Evolutionary conservation across 352 stramenopile species (phyloP).

Genomic region (Lagenidium sp.): DNA sequence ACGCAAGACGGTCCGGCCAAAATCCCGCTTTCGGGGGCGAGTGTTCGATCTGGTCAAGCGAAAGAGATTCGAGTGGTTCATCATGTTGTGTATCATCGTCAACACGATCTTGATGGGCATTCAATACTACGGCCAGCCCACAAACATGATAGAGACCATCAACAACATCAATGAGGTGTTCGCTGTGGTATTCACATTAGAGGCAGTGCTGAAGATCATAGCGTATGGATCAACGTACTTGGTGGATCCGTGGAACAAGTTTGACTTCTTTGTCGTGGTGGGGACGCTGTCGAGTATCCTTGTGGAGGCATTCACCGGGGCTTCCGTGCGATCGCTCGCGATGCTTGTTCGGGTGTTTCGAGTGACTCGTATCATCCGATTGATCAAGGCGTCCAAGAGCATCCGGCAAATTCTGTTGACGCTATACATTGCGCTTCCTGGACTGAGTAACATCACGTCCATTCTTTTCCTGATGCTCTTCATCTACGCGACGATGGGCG

Average conservation of each 20-base stretch:
- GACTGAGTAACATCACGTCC: constrained; percentile 86
- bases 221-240: constrained; percentile 80
- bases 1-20: constrained; percentile 40
- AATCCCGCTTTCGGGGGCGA: constrained; percentile 29
- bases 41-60: constrained; percentile 66
- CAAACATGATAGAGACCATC: constrained; percentile 38
- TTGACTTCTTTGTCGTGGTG: constrained; percentile 81
- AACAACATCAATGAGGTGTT: constrained; percentile 83
- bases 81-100: constrained; percentile 86
- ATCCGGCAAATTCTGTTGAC: constrained; percentile 87
- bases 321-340: constrained; percentile 61
- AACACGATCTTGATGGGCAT: constrained; percentile 88
- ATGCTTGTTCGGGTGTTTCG: constrained; percentile 89
- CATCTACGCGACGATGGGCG: constrained; percentile 90
- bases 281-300: constrained; percentile 56
- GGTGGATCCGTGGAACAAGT: constrained; percentile 80
- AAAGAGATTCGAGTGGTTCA: constrained; percentile 77
- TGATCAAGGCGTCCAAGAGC: constrained; percentile 82
- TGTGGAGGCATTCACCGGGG: constrained; percentile 39
- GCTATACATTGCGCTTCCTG: constrained; percentile 85
- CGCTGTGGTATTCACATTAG: constrained; percentile 80
- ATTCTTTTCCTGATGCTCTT: constrained; percentile 91
- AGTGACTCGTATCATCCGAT: constrained; percentile 76
- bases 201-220: constrained; percentile 83
- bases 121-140: constrained; percentile 78